Conservation (phyloP, 768 basidiomycete genomes). For the Amanita polypyramis region DNA sequence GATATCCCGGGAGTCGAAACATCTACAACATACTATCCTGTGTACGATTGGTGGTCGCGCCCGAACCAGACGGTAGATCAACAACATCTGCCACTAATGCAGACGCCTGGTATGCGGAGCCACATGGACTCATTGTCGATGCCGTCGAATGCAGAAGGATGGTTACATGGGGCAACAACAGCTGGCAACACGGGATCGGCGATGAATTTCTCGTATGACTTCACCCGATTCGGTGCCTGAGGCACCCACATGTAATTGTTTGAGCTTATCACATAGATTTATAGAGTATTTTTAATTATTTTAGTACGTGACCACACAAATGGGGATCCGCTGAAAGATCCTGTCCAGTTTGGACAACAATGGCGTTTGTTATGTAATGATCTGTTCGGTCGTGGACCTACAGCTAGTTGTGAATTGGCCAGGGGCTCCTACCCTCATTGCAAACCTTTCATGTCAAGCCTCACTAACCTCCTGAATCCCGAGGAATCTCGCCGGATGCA, state of each 20-base stretch:
- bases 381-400: constrained; percentile 4
- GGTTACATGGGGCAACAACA: not conserved
- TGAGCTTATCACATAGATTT: not conserved
- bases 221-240: constrained; percentile 12
- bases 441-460: constrained; percentile 36
- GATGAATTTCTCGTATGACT: constrained; percentile 12
- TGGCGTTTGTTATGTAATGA: constrained; percentile 7
- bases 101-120: constrained; percentile 8
- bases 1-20: constrained; percentile 57
- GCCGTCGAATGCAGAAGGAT: constrained; percentile 1
- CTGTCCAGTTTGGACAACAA: constrained; percentile 8
- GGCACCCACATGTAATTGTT: constrained; percentile 1
- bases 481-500: constrained; percentile 27
- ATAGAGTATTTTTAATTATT: constrained; percentile 1
- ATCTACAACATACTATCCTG: constrained; percentile 43
- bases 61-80: constrained; percentile 18
- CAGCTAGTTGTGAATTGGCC: constrained; percentile 1
- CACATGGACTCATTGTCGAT: constrained; percentile 4
- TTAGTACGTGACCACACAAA: not conserved
- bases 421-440: not conserved
- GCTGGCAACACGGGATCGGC: constrained; percentile 2
- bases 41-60: constrained; percentile 62
- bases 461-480: constrained; percentile 48
- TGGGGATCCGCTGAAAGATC: not conserved
- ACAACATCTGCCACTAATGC: constrained; percentile 12